A percentile compares a stretch with the other conserved stretches of the same genome.
Evolutionary conservation across 768 basidiomycete genomes (phyloP).

Genomic region (Russula emetica): DNA sequence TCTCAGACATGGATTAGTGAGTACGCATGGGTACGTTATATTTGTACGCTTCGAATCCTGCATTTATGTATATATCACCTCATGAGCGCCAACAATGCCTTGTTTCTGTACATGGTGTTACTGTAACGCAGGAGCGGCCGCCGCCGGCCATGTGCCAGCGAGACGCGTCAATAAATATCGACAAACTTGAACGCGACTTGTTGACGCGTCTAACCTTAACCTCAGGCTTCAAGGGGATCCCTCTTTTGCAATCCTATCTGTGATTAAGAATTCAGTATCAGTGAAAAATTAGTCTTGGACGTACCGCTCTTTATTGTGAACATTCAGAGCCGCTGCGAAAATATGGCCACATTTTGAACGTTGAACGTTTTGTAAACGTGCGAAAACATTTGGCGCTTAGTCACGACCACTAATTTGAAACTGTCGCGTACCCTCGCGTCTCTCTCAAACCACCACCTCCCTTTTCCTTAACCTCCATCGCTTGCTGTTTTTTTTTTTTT

Average conservation of each 20-base stretch:
- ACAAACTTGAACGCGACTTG: constrained; percentile 21
- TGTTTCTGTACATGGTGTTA: background rate
- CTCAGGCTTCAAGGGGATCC: background rate
- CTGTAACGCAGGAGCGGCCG: too few species aligned
- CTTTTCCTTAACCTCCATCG: constrained; percentile 5
- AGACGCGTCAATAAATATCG: constrained; percentile 23
- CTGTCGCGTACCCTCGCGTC: constrained; percentile 1
- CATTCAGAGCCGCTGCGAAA: background rate
- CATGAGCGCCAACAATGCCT: background rate
- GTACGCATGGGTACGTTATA: background rate
- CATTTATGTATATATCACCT: background rate
- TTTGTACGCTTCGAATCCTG: background rate
- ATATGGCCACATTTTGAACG: background rate
- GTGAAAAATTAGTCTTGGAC: background rate
- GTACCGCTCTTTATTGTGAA: background rate
- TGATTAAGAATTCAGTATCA: background rate
- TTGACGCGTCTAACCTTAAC: constrained; percentile 25
- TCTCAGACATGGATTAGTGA: constrained; percentile 37
- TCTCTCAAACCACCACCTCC: background rate
- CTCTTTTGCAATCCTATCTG: background rate
- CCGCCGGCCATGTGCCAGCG: background rate
- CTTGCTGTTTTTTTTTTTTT: background rate
- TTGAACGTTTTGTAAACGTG: constrained; percentile 13
- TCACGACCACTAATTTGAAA: constrained; percentile 20
- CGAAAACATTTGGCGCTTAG: constrained; percentile 23